Evolutionary conservation across 2,329 filamentous ascomycete genomes (phyloP).

Genomic region (Botrytis tulipae): DNA sequence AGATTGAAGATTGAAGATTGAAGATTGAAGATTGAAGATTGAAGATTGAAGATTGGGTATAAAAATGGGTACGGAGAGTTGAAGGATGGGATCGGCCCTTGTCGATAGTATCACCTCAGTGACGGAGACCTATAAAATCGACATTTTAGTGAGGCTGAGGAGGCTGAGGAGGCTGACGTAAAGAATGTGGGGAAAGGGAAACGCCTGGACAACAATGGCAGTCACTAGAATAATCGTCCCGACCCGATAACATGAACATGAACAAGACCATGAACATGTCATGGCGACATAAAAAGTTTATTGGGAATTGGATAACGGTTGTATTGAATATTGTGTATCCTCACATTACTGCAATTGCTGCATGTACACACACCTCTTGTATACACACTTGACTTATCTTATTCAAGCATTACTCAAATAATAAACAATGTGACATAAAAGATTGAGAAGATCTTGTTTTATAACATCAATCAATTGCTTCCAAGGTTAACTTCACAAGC

Average conservation of each 20-base stretch:
- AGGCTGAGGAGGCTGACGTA: conserved; percentile 15
- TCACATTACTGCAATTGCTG: not conserved
- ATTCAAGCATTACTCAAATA: conserved; percentile 5
- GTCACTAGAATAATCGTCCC: not conserved
- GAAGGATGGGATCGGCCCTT: not conserved
- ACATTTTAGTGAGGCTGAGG: conserved; percentile 12
- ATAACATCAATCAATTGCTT: not conserved
- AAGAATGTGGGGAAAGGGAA: conserved; percentile 8
- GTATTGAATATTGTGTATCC: not conserved
- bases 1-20: not conserved
- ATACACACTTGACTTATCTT: not conserved
- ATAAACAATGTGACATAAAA: conserved; percentile 14
- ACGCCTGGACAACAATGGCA: conserved; percentile 1
- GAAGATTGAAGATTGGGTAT: not conserved
- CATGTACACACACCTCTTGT: not conserved
- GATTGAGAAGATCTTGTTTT: conserved; percentile 6
- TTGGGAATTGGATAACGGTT: not conserved
- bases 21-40: not conserved
- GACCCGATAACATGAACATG: not conserved
- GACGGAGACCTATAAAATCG: not conserved
- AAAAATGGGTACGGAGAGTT: not conserved
- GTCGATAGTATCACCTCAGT: not conserved
- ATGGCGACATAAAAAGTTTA: not conserved
- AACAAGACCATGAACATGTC: not conserved
- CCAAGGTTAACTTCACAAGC: not conserved